Evolutionary conservation across 305 asterid species (phyloP), one percentile per base, ranked within the genome.

Genomic region (Fraxinus dipetala): DNA sequence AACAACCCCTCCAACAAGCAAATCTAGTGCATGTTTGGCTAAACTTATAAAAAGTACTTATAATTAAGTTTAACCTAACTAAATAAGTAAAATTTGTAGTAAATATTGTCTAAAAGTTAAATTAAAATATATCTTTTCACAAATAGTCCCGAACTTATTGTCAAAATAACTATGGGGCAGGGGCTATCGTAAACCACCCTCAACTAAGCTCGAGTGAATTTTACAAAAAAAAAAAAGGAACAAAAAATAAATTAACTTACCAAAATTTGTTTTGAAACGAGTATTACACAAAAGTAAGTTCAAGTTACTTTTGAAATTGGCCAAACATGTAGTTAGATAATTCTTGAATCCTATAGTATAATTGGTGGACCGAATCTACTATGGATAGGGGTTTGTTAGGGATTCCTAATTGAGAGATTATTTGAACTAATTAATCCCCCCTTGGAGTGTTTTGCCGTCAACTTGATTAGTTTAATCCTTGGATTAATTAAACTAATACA

Each of bases 391-490:
- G 51, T 74, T 56, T 16, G 63, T 84, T 22, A 75, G 74, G 76
- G 75, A 32, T 69, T 61, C 69, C 43, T 35, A 43, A 78, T 70
- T 59, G 72, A 77, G 35, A 70, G 75, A 82, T 79, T 69, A 69
- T 76, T 59, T 59, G 32, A 78, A 82, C 28, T 69, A 72, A 38
- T 70, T 31, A 70, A 69, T 1, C 31, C 26, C 54, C 30, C 28
- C 20, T 78, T 73, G 48, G 75, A 70, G 78, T 56, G 11, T 80
- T 32, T 81, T 35, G 78, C 85, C 83, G 70, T 59, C 78, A 32
- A 75, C 67, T 79, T 10, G 82, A 88, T 85, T 85, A 81, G 73
- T 75, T 75, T 86, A 85, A 80, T 80, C 83, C 38, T 79, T 77
- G 79, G 61, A 75, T 61, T 82, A 75, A 85, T 85, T 81, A 87